Conservation (phyloP, 176 grass and related monocot genomes). For the Neostapfia colusana region DNA sequence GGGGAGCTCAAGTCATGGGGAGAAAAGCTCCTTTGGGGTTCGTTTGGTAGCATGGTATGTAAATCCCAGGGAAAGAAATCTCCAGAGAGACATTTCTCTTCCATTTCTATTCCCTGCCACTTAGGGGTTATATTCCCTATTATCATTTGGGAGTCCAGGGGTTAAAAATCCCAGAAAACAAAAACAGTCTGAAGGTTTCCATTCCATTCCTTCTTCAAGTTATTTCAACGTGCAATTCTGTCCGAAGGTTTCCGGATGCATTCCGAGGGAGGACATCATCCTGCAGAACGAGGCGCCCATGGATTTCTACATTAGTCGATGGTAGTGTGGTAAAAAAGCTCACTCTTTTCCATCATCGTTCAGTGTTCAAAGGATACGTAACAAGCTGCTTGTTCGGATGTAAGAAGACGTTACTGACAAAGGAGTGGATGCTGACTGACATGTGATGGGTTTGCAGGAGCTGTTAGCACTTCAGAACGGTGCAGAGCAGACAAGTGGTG, state of each 20-base stretch:
- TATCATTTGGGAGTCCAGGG: no score
- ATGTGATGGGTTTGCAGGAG: conserved; percentile 53
- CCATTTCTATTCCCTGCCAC: no score
- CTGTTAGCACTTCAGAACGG: conserved; percentile 47
- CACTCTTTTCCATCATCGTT: neutral
- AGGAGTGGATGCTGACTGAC: no score
- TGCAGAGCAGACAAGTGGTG: conserved; percentile 51
- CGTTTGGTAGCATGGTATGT: no score
- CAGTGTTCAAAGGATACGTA: neutral
- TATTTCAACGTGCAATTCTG: neutral
- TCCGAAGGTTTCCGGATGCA: conserved; percentile 77
- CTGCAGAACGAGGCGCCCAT: conserved; percentile 79
- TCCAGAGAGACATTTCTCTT: no score
- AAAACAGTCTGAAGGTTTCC: no score
- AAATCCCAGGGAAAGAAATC: no score
- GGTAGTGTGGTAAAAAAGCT: conserved; percentile 60
- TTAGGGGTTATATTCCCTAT: no score
- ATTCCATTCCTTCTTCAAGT: no score
- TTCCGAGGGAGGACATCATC: conserved; percentile 74
- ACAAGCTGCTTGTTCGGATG: no score
- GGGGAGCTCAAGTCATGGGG: neutral
- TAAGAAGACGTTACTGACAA: neutral
- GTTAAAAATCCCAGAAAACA: no score
- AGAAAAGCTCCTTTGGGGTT: neutral
- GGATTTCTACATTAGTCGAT: conserved; percentile 78